A percentile compares a stretch with the other conserved stretches of the same genome.
phyloP scores from a whole-genome alignment of 2,329 filamentous ascomycete species.

The Cladosporium cucumerinum region DNA sequence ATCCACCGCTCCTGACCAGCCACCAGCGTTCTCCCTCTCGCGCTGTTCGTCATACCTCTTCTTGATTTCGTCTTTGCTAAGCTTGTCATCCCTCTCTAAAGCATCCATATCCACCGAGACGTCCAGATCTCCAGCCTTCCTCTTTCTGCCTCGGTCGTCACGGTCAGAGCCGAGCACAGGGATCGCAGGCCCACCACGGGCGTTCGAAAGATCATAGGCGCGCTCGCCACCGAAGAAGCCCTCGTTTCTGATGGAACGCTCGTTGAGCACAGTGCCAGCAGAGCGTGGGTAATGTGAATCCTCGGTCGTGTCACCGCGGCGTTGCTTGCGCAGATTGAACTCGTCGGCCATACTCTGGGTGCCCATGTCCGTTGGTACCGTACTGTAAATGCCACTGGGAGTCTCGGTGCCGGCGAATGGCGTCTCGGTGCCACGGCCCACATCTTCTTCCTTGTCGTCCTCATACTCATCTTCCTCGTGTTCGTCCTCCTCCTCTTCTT shows the following conservation, averaged over 20 bases:
- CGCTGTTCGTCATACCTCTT: slow-evolving; percentile 73
- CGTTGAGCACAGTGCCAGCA: slow-evolving; percentile 85
- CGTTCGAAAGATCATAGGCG: slow-evolving; percentile 77
- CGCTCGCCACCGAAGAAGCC: slow-evolving; percentile 97
- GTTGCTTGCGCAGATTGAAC: slow-evolving; percentile 85
- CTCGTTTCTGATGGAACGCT: slow-evolving; percentile 77
- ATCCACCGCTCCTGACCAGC: slow-evolving; percentile 66
- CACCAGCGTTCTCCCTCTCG: slow-evolving; percentile 55
- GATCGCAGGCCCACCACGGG: slow-evolving; percentile 47
- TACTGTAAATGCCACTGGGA: slow-evolving; percentile 74
- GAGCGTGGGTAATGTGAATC: slow-evolving; percentile 70
- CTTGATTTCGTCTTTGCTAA: slow-evolving; percentile 80
- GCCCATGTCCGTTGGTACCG: slow-evolving; percentile 74
- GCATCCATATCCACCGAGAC: slow-evolving; percentile 86
- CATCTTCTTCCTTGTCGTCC: slow-evolving; percentile 63
- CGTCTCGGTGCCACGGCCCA: slow-evolving; percentile 66
- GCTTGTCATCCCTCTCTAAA: slow-evolving; percentile 67
- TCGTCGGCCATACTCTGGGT: slow-evolving; percentile 78
- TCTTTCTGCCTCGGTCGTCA: slow-evolving; percentile 75
- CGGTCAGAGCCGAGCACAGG: slow-evolving; percentile 78
- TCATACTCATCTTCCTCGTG: slow-evolving; percentile 68
- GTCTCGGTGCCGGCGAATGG: slow-evolving; percentile 68
- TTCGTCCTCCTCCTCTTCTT: slow-evolving; percentile 54
- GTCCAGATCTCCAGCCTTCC: slow-evolving; percentile 89
- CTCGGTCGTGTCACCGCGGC: slow-evolving; percentile 83